Percentiles rank a stretch among this genome's conserved stretches.
phyloP scores from a whole-genome alignment of 352 stramenopile species.

The Lagenidium giganteum region DNA sequence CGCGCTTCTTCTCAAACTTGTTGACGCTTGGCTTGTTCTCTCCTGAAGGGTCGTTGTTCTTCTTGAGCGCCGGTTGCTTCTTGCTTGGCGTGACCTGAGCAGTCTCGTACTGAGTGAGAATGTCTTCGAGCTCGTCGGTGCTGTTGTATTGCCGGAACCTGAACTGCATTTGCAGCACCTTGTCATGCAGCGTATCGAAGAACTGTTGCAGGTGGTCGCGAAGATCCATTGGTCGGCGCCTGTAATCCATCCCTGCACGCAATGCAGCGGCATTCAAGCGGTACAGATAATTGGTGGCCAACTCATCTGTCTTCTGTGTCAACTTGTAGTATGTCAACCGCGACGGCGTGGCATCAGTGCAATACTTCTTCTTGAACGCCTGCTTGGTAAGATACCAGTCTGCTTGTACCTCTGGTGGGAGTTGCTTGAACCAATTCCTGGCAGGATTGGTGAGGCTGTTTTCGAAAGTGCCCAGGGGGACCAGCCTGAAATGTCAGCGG shows the following conservation, averaged over 20 bases:
- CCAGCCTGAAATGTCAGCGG: slow-evolving; percentile 6
- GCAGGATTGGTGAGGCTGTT: slow-evolving; percentile 2
- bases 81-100: slow-evolving; percentile 1
- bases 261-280: slow-evolving; percentile 9
- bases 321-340: slow-evolving; percentile 7
- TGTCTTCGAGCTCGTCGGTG: slow-evolving; percentile 11
- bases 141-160: slow-evolving; percentile 3
- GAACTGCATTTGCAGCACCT: slow-evolving; percentile 11
- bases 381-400: neutral
- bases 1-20: too few relatives aligned
- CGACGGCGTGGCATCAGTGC: neutral
- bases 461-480: slow-evolving; percentile 1
- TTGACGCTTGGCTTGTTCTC: too few relatives aligned
- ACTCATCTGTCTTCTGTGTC: slow-evolving; percentile 14
- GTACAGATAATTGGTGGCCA: slow-evolving; percentile 13
- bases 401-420: neutral
- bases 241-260: slow-evolving; percentile 6
- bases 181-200: slow-evolving; percentile 17
- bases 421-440: slow-evolving; percentile 7
- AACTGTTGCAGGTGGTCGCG: slow-evolving; percentile 13
- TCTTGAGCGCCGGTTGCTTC: slow-evolving; percentile 1
- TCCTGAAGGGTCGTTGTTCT: neutral
- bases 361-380: slow-evolving; percentile 9
- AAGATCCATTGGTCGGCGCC: slow-evolving; percentile 4
- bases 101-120: slow-evolving; percentile 8